A percentile compares a stretch with the other conserved stretches of the same genome.
Evolutionary conservation across 176 grass and related monocot species (phyloP).

Genomic region (Carex parvula): DNA sequence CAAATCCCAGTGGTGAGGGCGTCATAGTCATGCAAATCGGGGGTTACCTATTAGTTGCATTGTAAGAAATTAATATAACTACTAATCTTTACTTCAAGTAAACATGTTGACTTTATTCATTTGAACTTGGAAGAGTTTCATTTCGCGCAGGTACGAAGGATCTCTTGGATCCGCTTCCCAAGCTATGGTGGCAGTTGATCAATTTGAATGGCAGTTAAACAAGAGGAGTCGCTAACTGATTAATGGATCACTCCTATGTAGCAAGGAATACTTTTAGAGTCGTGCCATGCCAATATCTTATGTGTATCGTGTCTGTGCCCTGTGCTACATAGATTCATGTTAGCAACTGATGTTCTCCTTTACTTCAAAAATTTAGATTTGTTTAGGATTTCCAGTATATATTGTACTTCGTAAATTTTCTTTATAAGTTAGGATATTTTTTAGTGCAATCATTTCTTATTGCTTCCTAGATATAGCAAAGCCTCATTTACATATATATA

Average conservation of each 20-base stretch:
- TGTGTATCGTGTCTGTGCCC: background rate
- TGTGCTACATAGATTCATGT: constrained; percentile 1
- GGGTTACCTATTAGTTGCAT: constrained; percentile 56
- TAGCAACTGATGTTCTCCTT: background rate
- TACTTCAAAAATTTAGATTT: background rate
- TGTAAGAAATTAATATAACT: constrained; percentile 41
- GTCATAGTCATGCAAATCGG: constrained; percentile 74
- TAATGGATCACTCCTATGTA: background rate
- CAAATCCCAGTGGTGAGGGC: constrained; percentile 67
- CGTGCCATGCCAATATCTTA: background rate
- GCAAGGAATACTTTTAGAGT: background rate
- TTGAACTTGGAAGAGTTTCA: background rate
- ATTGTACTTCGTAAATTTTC: background rate
- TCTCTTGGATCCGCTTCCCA: constrained; percentile 64
- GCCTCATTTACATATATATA: constrained; percentile 5
- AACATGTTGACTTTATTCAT: background rate
- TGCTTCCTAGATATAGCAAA: constrained; percentile 9
- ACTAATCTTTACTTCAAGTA: constrained; percentile 16
- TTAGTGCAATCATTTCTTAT: background rate
- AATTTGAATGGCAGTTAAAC: constrained; percentile 63
- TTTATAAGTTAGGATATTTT: background rate
- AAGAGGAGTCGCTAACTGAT: constrained; percentile 47
- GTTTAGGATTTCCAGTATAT: background rate
- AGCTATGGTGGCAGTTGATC: constrained; percentile 73
- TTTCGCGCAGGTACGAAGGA: constrained; percentile 68